phyloP scores from a whole-genome alignment of 305 asterid species.

The Solanum hybrid region DNA sequence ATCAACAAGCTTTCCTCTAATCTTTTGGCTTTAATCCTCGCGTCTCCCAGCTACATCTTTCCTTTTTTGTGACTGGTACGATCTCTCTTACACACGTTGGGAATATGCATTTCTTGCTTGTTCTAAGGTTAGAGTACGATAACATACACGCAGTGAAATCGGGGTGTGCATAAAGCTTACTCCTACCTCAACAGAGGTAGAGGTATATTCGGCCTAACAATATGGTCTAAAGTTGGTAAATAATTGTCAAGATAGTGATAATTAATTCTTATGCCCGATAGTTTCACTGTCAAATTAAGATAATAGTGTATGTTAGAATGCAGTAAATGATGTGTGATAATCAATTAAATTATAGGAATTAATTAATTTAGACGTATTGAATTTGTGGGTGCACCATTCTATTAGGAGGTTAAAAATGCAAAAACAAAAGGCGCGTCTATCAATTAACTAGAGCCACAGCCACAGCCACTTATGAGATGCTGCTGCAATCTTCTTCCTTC shows the following conservation, averaged over 20 bases:
- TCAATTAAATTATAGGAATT: too few species aligned
- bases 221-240: neutral
- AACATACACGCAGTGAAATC: too few species aligned
- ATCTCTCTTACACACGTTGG: neutral
- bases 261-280: too few species aligned
- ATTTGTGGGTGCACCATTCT: neutral
- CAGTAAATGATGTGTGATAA: neutral
- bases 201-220: neutral
- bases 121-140: neutral
- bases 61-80: neutral
- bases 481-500: constrained; percentile 9
- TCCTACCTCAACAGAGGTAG: neutral
- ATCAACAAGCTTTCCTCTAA: neutral
- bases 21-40: neutral
- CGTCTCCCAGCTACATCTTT: neutral
- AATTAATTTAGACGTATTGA: neutral
- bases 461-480: constrained; percentile 3
- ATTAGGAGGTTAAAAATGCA: neutral
- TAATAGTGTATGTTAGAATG: neutral
- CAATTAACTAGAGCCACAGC: neutral
- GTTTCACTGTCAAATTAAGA: neutral
- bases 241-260: too few species aligned
- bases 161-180: neutral
- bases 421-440: neutral
- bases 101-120: neutral